Conservation (phyloP, 2,329 filamentous ascomycete genomes). For the Amauroascus niger region DNA sequence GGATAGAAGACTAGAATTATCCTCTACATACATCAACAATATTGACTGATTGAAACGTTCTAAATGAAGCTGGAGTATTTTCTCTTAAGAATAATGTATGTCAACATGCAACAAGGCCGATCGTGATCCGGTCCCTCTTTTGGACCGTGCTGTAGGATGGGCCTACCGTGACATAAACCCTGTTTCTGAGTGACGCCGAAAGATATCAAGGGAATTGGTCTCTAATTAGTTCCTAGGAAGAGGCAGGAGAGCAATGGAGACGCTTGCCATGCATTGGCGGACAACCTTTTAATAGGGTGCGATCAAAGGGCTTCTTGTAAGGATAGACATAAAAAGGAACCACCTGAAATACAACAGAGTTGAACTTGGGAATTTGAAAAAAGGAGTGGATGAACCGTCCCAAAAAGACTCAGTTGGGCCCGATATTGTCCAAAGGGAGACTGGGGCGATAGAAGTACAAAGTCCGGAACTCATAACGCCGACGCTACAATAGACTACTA, state of each 20-base stretch:
- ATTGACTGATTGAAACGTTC: background rate
- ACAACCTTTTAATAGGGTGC: no score
- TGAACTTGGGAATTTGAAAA: background rate
- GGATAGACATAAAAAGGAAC: background rate
- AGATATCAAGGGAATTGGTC: no score
- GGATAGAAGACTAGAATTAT: conserved; percentile 43
- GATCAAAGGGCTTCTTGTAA: background rate
- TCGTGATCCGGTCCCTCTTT: background rate
- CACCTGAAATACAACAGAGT: background rate
- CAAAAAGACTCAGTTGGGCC: background rate
- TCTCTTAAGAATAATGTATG: background rate
- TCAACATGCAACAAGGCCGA: background rate
- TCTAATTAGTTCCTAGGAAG: no score
- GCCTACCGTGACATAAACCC: background rate
- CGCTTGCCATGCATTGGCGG: no score
- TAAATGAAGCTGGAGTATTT: background rate
- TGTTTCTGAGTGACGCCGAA: no score
- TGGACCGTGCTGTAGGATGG: background rate
- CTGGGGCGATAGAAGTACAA: background rate
- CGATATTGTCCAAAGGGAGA: background rate
- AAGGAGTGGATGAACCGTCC: background rate
- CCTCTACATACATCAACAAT: background rate
- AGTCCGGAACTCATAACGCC: background rate
- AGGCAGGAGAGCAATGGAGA: no score
- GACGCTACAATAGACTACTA: background rate